Evolutionary conservation across 306 rosid species (phyloP), one percentile per base, ranked within the genome.

Genomic region (Lupinus albus): DNA sequence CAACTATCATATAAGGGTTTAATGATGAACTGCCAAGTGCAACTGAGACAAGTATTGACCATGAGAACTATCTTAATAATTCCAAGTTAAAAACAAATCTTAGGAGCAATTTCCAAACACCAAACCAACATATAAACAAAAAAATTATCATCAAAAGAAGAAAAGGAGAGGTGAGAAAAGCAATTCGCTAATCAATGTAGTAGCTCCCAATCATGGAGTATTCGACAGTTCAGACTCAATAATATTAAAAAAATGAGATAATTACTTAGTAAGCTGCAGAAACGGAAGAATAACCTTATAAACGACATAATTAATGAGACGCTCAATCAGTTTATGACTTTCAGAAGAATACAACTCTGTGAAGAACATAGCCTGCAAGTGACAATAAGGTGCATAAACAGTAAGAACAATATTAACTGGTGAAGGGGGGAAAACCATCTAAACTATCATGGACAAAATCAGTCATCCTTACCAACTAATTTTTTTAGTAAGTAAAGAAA

Each of bases 221-320:
- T 12, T 15, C 33, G 7, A 45, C 52, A 61, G 42, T 58, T 7
- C 51, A 61, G 51, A 20, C 11, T 65, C 21, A 38, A 39, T 5
- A 45, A 25, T 25, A 25, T 25, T 8, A 7, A 49, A 30, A 48
- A 1, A 25, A 38, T 45, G n/a, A 50, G 60, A 60, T 18, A 46
- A 20, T 16, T 65, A 45, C 51, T 60, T 11, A 14, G 39, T 16
- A 42, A 33, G 32, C 12, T 8, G 41, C 5, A 15, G 38, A 39
- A 52, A 49, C 28, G 33, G 17, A 53, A 79, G 10, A 48, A 56
- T 81, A 67, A 88, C 99, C 97, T 94, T 94, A 82, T 94, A 94
- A 65, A 94, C 82, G 61, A 90, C 80, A 86, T 94, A 94, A 78
- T 90, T 90, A 72, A 85, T 74, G 53, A 93, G 96, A 58, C 96